Evolutionary conservation across 345 rosid genomes (phyloP), one percentile per base, ranked within the genome.

Genomic region (Populus tremula): DNA sequence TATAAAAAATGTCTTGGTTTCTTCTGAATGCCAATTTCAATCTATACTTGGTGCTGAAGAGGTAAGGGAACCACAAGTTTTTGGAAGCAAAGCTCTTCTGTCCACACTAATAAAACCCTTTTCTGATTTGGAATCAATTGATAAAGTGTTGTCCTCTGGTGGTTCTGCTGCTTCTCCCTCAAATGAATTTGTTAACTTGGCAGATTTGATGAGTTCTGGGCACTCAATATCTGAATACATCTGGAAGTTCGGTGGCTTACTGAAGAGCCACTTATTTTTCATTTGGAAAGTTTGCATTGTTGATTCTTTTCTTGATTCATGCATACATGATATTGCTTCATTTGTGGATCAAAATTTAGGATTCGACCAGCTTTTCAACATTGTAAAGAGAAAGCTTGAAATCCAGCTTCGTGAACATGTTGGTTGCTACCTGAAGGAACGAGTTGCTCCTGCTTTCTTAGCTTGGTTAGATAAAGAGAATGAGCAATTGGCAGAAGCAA

Each of bases 261-360:
- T 86, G 79, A 83, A 81, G 84, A 84, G 64, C 82, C 93, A 90
- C 69, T 86, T 90, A 67, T 92, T 91, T 81, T 94, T 94, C 81
- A 88, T 94, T 82, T 94, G 98, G 98, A 91, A 94, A 86, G 78
- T 90, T 77, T 89, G 87, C 78, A 79, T 94, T 78, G 76, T 92
- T 76, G 91, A 91, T 83, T 87, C 92, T 82, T 88, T 94, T 84
- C 91, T 94, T 77, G 98, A 90, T 89, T 88, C 88, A 68, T 94
- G 97, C 86, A 82, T 90, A 74, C 97, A 88, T 87, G 91, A 92
- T 85, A 86, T 87, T 43, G 88, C 91, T 78, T 84, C 88, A 41
- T 92, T 89, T 49, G 80, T 84, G 78, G 97, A 90, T 82, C 97
- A 90, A 80, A 88, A 86, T 84, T 84, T 94, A 70, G 97, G 98